Conservation (phyloP, 2,329 filamentous ascomycete species). For the Atkinsonella hypoxylon region DNA sequence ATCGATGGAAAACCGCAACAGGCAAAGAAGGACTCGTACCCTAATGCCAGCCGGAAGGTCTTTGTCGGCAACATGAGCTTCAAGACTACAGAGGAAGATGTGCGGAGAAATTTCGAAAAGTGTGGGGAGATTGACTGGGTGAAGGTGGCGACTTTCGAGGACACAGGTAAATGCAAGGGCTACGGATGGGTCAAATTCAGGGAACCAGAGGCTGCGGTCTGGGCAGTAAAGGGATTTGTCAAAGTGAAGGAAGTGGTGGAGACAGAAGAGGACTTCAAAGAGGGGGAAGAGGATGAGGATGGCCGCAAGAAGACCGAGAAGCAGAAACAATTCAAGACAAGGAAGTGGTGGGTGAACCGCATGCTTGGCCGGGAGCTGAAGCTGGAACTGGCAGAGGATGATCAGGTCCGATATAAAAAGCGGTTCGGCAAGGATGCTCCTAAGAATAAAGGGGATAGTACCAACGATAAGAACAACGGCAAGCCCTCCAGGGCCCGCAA, state of each 20-base stretch:
- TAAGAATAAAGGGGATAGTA: slow-evolving; percentile 16
- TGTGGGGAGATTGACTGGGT: slow-evolving; percentile 75
- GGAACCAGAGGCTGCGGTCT: slow-evolving; percentile 59
- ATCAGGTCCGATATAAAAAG: slow-evolving; percentile 83
- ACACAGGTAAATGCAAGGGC: slow-evolving; percentile 95
- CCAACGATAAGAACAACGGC: slow-evolving; percentile 12
- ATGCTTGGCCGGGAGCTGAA: slow-evolving; percentile 70
- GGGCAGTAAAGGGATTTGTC: slow-evolving; percentile 64
- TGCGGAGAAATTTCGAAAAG: slow-evolving; percentile 69
- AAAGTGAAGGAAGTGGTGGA: slow-evolving; percentile 55
- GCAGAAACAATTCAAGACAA: slow-evolving; percentile 43
- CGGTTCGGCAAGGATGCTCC: slow-evolving; percentile 67
- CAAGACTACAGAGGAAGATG: slow-evolving; percentile 66
- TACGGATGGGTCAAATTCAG: slow-evolving; percentile 93
- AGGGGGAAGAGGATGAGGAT: slow-evolving; percentile 32
- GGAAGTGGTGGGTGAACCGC: slow-evolving; percentile 77
- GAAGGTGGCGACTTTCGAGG: slow-evolving; percentile 90
- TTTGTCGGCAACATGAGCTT: slow-evolving; percentile 89
- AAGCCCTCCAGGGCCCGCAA: slow-evolving; percentile 23
- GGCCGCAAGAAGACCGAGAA: slow-evolving; percentile 28
- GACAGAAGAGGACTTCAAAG: slow-evolving; percentile 49
- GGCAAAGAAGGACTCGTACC: slow-evolving; percentile 20
- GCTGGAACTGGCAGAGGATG: slow-evolving; percentile 88
- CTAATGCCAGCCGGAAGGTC: slow-evolving; percentile 64
- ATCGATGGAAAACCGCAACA: slow-evolving; percentile 19